Evolutionary conservation across 176 grass and related monocot genomes (phyloP).

Genomic region (Musa acuminata): DNA sequence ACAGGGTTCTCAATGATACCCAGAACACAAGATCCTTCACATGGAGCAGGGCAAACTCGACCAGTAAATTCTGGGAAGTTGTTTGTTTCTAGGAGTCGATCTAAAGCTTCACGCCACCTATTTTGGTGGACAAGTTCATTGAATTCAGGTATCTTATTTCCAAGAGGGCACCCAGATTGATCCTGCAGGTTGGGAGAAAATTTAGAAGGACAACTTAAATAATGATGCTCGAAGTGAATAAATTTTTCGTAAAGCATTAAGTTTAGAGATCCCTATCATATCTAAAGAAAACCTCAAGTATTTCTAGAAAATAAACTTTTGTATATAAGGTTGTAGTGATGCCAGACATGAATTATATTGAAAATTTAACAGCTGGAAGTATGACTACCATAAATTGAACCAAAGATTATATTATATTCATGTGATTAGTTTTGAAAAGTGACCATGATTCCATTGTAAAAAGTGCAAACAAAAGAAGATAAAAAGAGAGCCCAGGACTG

Average conservation of each 20-base stretch:
- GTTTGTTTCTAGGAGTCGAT: slow-evolving; percentile 88
- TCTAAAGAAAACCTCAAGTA: background rate
- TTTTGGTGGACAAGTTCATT: slow-evolving; percentile 97
- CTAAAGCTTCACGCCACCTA: slow-evolving; percentile 92
- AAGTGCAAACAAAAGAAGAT: too few species aligned
- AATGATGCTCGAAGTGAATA: too few species aligned
- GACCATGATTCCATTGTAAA: too few species aligned
- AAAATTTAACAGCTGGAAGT: too few species aligned
- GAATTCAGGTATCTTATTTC: slow-evolving; percentile 98
- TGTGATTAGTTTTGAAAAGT: too few species aligned
- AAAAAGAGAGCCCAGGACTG: too few species aligned
- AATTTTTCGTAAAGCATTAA: background rate
- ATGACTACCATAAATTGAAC: too few species aligned
- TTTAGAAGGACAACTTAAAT: background rate
- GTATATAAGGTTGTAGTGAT: background rate
- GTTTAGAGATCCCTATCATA: background rate
- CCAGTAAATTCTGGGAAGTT: slow-evolving; percentile 99
- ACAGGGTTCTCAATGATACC: slow-evolving; percentile 96
- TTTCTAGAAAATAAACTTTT: background rate
- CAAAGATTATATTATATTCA: too few species aligned
- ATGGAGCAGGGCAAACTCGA: slow-evolving; percentile 93
- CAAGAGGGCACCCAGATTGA: slow-evolving; percentile 89
- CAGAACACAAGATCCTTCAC: slow-evolving; percentile 96
- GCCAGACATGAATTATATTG: too few species aligned
- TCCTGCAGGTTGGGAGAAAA: slow-evolving; percentile 39